Base-by-base conservation (phyloP, 2,329 filamentous ascomycete species). In the Helotiales sp. region DNA sequence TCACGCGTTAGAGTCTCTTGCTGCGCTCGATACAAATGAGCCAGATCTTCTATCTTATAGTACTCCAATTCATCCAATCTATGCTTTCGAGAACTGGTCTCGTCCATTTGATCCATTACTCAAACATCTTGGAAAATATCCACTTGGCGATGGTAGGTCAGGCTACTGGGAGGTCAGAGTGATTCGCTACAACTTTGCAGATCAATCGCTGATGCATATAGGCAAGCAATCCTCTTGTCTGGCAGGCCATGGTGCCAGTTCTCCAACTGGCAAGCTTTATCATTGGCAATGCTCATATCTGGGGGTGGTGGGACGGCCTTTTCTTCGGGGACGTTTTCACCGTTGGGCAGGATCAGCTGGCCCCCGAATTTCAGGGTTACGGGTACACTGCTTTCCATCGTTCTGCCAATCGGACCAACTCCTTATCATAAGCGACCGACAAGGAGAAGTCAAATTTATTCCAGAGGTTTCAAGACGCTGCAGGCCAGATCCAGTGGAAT, bases 81-180 rank as follows among this genome's bases (percentile, higher is more conserved):
- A 49, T 30, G 40, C 29, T 10, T 19, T 30, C 10, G 9, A 31
- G 15, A 60, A 38, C 10, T 62, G 60, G 60, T 19, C 53, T 27
- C 34, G n/a, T 2, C 40, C 33, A 12, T 3, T 55, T 27, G 29
- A 17, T 2, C 40, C 33, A 12, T 3, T 55, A 17, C 40, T 25
- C 13, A 55, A 34, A 12, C 54, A 62, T 24, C 2, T 54, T 1
- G 60, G 54, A 7, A 52, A 51, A 22, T 60, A 55, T 30, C 52
- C 57, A 13, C 13, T 62, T 10, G 52, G 46, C 4, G 47, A 36
- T 19, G 52, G 52, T 2, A 54, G 44, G 22, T 19, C 31, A 27
- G 60, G 60, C 7, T 60, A 58, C 22, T 62, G 52, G 54, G 52
- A 62, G 44, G 54, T 60, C 6, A 52, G 48, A 19, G 13, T 17